A percentile compares a stretch with the other conserved stretches of the same genome.
These are phyloP conservation scores for Wickerhamia fluorescens DNA, from an alignment of 805 yeast species.

Conservation along the genomic window DNA sequence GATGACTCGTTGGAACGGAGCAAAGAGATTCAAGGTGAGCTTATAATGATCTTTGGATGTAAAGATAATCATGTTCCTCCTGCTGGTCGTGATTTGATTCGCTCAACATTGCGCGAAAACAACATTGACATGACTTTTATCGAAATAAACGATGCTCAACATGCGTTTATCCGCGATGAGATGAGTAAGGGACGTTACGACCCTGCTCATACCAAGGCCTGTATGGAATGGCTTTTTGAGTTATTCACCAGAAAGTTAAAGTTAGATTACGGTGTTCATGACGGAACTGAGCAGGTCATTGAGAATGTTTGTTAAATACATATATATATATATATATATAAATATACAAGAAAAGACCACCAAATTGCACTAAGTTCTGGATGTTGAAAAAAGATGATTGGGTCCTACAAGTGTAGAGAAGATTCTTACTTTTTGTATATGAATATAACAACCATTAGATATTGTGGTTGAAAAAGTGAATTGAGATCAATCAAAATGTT, in stretches of 20 bases:
- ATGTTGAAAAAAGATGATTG: too few relatives aligned
- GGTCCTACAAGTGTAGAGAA: too few relatives aligned
- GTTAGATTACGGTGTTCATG: conserved; percentile 60
- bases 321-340: too few relatives aligned
- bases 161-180: conserved; percentile 78
- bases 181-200: conserved; percentile 75
- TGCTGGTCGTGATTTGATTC: conserved; percentile 66
- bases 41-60: conserved; percentile 68
- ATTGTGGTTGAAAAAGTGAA: too few relatives aligned
- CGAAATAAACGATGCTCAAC: conserved; percentile 76
- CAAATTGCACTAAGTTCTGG: too few relatives aligned
- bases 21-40: conserved; percentile 50
- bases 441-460: too few relatives aligned
- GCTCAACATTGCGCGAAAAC: conserved; percentile 50
- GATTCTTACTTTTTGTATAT: too few relatives aligned
- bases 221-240: conserved; percentile 63
- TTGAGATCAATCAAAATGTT: too few relatives aligned
- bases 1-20: conserved; percentile 61
- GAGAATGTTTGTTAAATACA: conserved; percentile 57
- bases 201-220: conserved; percentile 63
- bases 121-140: conserved; percentile 61
- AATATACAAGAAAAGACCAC: too few relatives aligned
- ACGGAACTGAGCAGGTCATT: conserved; percentile 40
- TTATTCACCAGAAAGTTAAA: conserved; percentile 63
- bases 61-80: conserved; percentile 76